Evolutionary conservation across 2,329 filamentous ascomycete species (phyloP).

Genomic region (Aureobasidium sp.): DNA sequence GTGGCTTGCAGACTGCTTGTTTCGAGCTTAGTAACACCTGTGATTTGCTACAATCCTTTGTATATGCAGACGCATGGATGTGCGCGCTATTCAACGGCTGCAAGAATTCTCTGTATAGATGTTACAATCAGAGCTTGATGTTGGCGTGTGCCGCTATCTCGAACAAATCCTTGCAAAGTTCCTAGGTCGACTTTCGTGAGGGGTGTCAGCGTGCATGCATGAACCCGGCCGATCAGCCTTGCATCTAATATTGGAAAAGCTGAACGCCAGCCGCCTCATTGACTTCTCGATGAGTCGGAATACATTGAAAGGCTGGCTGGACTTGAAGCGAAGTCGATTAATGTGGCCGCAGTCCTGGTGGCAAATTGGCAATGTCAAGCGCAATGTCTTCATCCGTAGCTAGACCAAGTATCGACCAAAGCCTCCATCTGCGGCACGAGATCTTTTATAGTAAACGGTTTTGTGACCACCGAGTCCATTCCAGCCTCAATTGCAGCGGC

Average conservation of each 20-base stretch:
- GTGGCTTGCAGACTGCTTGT: too few relatives aligned
- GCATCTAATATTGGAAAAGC: background rate
- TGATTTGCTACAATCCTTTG: too few relatives aligned
- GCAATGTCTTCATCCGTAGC: background rate
- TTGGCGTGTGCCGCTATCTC: background rate
- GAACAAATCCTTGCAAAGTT: background rate
- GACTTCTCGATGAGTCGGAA: background rate
- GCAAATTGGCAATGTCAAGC: background rate
- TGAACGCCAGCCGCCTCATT: background rate
- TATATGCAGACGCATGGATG: too few relatives aligned
- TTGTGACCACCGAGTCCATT: conserved; percentile 40
- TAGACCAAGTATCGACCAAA: conserved; percentile 18
- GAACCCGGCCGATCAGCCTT: background rate
- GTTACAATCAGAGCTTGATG: background rate
- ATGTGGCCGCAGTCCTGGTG: background rate
- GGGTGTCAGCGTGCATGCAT: background rate
- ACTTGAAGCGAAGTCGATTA: background rate
- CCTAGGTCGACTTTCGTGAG: background rate
- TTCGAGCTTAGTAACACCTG: too few relatives aligned
- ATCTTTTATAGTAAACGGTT: conserved; percentile 27
- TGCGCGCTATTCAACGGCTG: too few relatives aligned
- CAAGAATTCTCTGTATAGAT: too few relatives aligned
- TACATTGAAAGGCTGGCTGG: background rate
- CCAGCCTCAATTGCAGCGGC: conserved; percentile 61
- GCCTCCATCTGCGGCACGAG: conserved; percentile 26